Conservation (phyloP, 1,139 yeast genomes). For the Taphrina communis region DNA sequence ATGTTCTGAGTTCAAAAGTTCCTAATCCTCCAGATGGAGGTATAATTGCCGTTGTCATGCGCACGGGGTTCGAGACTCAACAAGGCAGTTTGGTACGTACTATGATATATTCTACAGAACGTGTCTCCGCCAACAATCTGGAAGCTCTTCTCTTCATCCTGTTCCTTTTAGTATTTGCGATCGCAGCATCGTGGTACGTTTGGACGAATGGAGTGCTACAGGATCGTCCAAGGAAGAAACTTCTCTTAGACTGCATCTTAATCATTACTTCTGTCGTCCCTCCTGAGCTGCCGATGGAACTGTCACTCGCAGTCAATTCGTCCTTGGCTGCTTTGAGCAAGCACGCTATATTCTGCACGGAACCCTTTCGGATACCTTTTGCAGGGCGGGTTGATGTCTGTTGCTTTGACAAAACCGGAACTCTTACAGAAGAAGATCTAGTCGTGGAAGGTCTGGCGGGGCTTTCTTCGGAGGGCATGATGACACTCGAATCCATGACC, state of each 20-base stretch:
- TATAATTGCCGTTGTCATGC: conserved; percentile 85
- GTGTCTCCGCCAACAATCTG: conserved; percentile 93
- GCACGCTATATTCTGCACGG: conserved; percentile 92
- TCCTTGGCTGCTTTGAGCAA: conserved; percentile 87
- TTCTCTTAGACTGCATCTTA: conserved; percentile 91
- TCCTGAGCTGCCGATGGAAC: conserved; percentile 98
- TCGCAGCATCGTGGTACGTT: conserved; percentile 96
- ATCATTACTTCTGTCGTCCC: conserved; percentile 98
- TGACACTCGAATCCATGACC: conserved; percentile 60
- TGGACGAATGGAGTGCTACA: conserved; percentile 97
- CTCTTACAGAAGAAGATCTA: conserved; percentile 94
- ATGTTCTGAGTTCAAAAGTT: conserved; percentile 57
- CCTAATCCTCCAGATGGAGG: conserved; percentile 79
- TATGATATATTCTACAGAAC: conserved; percentile 95
- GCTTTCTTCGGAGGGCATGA: conserved; percentile 56
- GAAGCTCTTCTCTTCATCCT: conserved; percentile 92
- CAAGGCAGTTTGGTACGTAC: conserved; percentile 98
- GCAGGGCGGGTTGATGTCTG: conserved; percentile 99
- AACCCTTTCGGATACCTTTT: conserved; percentile 95
- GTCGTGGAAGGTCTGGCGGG: conserved; percentile 98
- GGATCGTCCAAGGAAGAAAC: conserved; percentile 94
- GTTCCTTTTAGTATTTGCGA: conserved; percentile 86
- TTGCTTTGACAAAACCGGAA: conserved; percentile 98
- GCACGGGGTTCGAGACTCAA: conserved; percentile 96
- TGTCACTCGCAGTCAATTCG: conserved; percentile 95